These are phyloP conservation scores for Lasiodiplodia theobromae DNA, from an alignment of 2,329 filamentous ascomycete species.

Conservation along the genomic window DNA sequence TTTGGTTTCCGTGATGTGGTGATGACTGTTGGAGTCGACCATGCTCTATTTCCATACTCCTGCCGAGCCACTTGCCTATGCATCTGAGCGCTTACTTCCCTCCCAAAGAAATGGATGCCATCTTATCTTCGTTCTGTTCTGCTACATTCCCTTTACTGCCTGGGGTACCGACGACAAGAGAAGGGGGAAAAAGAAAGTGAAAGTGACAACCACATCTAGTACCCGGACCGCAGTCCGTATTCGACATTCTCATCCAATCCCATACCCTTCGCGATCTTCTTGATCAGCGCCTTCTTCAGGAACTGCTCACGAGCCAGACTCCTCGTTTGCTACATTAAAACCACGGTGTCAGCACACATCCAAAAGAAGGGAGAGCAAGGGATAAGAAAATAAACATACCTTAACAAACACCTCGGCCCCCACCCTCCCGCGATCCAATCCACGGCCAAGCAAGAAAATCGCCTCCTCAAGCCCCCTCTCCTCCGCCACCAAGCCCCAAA, in stretches of 20 bases:
- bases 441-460: conserved; percentile 80
- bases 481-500: conserved; percentile 89
- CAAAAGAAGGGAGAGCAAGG: not conserved
- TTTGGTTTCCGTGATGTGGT: not conserved
- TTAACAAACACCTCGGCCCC: conserved; percentile 77
- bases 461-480: conserved; percentile 86
- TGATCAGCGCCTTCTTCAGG: conserved; percentile 79
- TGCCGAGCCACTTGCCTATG: not conserved
- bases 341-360: conserved; percentile 7
- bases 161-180: not conserved
- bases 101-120: not conserved
- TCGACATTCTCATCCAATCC: conserved; percentile 59
- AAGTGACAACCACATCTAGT: not conserved
- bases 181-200: not conserved
- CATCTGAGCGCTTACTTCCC: not conserved
- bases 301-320: conserved; percentile 81
- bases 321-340: conserved; percentile 61
- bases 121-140: not conserved
- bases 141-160: not conserved
- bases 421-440: conserved; percentile 75
- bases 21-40: not conserved
- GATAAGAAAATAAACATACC: conserved; percentile 53
- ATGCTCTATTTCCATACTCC: not conserved
- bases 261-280: conserved; percentile 80
- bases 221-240: not conserved